phyloP scores from a whole-genome alignment of 176 grass and related monocot genomes.

The Cymbopogon citratus region DNA sequence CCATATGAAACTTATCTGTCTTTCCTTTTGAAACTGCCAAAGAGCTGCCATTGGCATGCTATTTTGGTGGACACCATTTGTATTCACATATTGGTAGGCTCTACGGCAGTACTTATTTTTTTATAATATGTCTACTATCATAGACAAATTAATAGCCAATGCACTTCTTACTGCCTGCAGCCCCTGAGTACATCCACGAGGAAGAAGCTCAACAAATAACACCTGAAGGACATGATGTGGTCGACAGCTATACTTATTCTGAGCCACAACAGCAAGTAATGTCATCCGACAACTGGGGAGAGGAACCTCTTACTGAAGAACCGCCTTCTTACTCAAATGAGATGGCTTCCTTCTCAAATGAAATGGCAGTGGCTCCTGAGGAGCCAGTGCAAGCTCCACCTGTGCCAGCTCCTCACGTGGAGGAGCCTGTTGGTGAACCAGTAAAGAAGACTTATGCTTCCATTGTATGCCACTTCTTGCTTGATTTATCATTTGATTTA shows the following conservation, averaged over 20 bases:
- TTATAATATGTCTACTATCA: background rate
- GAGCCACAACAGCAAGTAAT: slow-evolving; percentile 51
- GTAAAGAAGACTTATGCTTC: slow-evolving; percentile 94
- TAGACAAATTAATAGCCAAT: background rate
- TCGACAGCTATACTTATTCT: slow-evolving; percentile 54
- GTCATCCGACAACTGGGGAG: slow-evolving; percentile 42
- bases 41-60: background rate
- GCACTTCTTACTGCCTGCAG: slow-evolving; percentile 27
- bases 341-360: slow-evolving; percentile 47
- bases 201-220: slow-evolving; percentile 60
- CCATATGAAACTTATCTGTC: background rate
- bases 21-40: background rate
- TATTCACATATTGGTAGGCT: background rate
- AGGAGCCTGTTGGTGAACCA: slow-evolving; percentile 63
- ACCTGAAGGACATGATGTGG: slow-evolving; percentile 42
- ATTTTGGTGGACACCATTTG: background rate
- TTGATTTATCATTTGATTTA: slow-evolving; percentile 18
- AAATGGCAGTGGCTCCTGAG: slow-evolving; percentile 43
- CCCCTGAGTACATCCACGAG: slow-evolving; percentile 49
- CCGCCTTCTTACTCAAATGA: slow-evolving; percentile 41
- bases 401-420: slow-evolving; percentile 36
- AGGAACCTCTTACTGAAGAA: slow-evolving; percentile 58
- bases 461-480: slow-evolving; percentile 51
- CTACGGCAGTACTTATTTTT: background rate
- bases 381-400: slow-evolving; percentile 36